phyloP scores from a whole-genome alignment of 805 yeast species.

The Danielia reshetovae region DNA sequence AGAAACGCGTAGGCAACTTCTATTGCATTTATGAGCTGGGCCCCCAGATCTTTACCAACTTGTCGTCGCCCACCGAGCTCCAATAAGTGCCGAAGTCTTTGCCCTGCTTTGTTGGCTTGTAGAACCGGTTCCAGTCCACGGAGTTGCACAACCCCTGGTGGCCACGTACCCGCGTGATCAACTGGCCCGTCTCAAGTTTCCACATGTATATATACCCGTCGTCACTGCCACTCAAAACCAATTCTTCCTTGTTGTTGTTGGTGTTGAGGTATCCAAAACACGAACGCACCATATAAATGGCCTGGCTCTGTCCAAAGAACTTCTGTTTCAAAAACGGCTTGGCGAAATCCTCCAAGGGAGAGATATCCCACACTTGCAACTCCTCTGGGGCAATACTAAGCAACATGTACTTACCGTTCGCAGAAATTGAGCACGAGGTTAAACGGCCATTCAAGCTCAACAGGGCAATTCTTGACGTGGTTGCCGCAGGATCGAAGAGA shows the following conservation, averaged over 20 bases:
- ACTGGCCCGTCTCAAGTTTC: constrained; percentile 68
- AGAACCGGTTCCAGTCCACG: constrained; percentile 63
- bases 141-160: constrained; percentile 69
- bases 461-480: constrained; percentile 38
- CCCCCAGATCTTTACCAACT: constrained; percentile 65
- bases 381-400: constrained; percentile 72
- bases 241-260: constrained; percentile 46
- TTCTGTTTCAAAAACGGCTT: constrained; percentile 56
- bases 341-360: constrained; percentile 21
- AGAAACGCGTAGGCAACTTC: not conserved
- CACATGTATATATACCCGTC: constrained; percentile 76
- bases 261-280: constrained; percentile 61
- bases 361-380: constrained; percentile 76
- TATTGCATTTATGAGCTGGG: constrained; percentile 11
- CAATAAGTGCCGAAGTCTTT: constrained; percentile 47
- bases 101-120: constrained; percentile 13
- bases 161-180: constrained; percentile 57
- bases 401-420: constrained; percentile 49
- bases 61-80: constrained; percentile 87
- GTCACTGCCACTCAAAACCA: constrained; percentile 78
- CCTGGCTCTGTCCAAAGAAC: constrained; percentile 70
- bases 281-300: constrained; percentile 66
- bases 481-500: constrained; percentile 26
- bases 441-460: constrained; percentile 53
- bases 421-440: constrained; percentile 61